Evolutionary conservation across 768 basidiomycete genomes (phyloP), one percentile per base, ranked within the genome.

Genomic region (Leccinum barrowsii): DNA sequence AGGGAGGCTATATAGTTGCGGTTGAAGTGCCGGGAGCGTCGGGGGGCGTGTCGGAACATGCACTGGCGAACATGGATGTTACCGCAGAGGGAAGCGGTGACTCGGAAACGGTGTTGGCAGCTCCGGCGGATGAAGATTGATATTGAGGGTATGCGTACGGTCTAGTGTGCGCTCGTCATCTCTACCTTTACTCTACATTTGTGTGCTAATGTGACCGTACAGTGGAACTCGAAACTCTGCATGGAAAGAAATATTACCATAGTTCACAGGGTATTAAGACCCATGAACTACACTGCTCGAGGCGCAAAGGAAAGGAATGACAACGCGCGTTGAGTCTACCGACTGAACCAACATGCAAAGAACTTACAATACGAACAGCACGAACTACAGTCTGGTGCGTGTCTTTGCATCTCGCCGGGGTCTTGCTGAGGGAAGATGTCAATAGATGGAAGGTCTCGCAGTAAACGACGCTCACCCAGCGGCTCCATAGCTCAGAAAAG

Each of bases 401-500:
- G 82, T 85, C 84, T 47, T 55, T 4, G 0, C 32, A 53, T 17
- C 51, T 8, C 2, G 30, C 30, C 30, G 30, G 30, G 2, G 26
- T 13, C 1, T 2, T 47, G 19, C 67, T 64, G 57, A 54, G 92
- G 90, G 60, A 89, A 83, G 73, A 82, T 82, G 19, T 70, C 77
- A 0, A 75, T 91, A 21, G 77, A 87, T 57, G 85, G 88, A 30
- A 83, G 81, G 65, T n/a, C 78, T 87, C 35, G 84, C 85, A 0
- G 81, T 94, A 63, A 92, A 83, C 15, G 89, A 83, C 15, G 89
- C 82, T 95, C 56, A 84, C 94, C 0, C 85, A 90, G 67, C 84
- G 90, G 56, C 85, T 97, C 55, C 80, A 84, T 64, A 85, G 85
- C 63, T 95, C 94, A 12, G 94, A 96, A 75, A 84, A 86, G 22